These are phyloP conservation scores for Alternaria hordeiaustralica DNA, from an alignment of 2,329 filamentous ascomycete genomes.

Conservation along the genomic window DNA sequence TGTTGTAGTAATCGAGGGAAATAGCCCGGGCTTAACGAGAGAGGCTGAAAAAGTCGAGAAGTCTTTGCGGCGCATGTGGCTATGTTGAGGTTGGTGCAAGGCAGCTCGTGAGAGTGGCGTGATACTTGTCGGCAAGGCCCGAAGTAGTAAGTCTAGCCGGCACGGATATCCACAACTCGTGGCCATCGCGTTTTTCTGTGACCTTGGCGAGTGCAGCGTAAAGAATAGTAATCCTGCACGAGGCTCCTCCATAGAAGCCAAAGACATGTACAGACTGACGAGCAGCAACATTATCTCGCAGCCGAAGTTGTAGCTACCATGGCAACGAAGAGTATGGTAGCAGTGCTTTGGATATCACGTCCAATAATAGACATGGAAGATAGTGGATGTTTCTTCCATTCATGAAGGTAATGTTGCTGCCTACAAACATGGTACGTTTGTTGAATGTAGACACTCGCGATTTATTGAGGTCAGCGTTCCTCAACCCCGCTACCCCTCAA, in stretches of 20 bases:
- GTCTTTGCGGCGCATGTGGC: conserved; percentile 17
- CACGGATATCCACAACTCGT: not conserved
- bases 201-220: not conserved
- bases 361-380: not conserved
- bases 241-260: not conserved
- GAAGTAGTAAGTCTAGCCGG: not conserved
- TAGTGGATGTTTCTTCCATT: not conserved
- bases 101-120: conserved; percentile 23
- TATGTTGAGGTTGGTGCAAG: conserved; percentile 8
- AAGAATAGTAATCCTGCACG: not conserved
- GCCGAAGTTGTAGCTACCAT: not conserved
- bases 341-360: not conserved
- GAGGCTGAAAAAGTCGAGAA: conserved; percentile 5
- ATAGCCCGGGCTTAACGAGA: conserved; percentile 12
- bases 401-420: not conserved
- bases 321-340: not conserved
- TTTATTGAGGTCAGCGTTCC: not conserved
- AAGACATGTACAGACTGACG: not conserved
- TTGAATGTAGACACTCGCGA: not conserved
- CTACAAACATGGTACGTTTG: not conserved
- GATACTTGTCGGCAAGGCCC: conserved; percentile 18
- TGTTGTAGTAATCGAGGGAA: conserved; percentile 15
- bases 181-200: not conserved
- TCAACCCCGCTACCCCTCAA: conserved; percentile 7
- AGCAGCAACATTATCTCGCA: not conserved